These are phyloP conservation scores for Coemansia reversa DNA, from an alignment of 192 early-diverging fungal genomes.

Conservation along the genomic window DNA sequence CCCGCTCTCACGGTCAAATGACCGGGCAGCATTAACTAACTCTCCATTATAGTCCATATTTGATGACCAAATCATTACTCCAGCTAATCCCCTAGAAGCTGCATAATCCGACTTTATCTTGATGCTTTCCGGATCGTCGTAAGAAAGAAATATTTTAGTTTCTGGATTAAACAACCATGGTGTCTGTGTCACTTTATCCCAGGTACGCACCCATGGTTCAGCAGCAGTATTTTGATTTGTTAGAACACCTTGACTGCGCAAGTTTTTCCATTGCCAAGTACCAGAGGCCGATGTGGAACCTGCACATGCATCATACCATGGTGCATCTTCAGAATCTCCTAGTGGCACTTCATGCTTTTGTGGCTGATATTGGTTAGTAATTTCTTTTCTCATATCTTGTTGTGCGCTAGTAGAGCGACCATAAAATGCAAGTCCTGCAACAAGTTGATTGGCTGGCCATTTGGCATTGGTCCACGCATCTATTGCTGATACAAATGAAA, in stretches of 20 bases:
- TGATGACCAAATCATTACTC: slow-evolving; percentile 60
- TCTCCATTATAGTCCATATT: slow-evolving; percentile 57
- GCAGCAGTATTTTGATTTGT: slow-evolving; percentile 50
- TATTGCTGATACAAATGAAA: slow-evolving; percentile 54
- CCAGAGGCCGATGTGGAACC: slow-evolving; percentile 51
- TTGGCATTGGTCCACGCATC: slow-evolving; percentile 57
- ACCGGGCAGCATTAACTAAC: slow-evolving; percentile 40
- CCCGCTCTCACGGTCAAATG: slow-evolving; percentile 7
- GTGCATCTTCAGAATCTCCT: slow-evolving; percentile 58
- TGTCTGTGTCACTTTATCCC: slow-evolving; percentile 61
- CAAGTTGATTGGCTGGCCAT: slow-evolving; percentile 61
- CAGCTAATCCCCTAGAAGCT: slow-evolving; percentile 56
- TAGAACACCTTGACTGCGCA: slow-evolving; percentile 58
- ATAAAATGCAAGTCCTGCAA: slow-evolving; percentile 63
- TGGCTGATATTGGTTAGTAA: slow-evolving; percentile 50
- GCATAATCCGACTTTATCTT: slow-evolving; percentile 63
- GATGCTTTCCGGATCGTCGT: slow-evolving; percentile 62
- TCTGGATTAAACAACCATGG: slow-evolving; percentile 69
- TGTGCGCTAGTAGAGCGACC: slow-evolving; percentile 54
- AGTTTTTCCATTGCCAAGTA: slow-evolving; percentile 63
- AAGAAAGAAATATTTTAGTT: slow-evolving; percentile 62
- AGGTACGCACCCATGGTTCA: slow-evolving; percentile 61
- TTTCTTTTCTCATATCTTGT: slow-evolving; percentile 55
- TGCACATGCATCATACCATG: slow-evolving; percentile 58
- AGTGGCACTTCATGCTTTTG: slow-evolving; percentile 30